Conservation (phyloP, 371 early-diverging fungal species). For the Coemansia sp. region DNA sequence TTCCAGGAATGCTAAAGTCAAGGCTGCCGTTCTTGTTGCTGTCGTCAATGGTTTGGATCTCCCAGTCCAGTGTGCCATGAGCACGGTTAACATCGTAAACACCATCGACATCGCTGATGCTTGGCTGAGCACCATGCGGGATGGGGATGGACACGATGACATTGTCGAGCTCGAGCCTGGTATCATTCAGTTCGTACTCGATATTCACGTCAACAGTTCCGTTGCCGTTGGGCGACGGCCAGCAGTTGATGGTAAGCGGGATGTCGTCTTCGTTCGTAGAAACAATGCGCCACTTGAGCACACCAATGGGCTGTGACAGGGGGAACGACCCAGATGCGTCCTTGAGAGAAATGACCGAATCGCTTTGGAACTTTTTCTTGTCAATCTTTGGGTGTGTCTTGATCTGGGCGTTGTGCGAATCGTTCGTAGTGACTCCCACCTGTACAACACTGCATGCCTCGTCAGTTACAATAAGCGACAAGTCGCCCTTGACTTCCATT, state of each 20-base stretch:
- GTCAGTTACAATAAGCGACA: conserved; percentile 79
- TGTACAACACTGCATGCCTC: conserved; percentile 66
- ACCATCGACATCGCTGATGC: conserved; percentile 79
- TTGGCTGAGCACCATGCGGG: conserved; percentile 74
- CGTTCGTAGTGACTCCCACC: conserved; percentile 63
- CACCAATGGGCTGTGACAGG: conserved; percentile 73
- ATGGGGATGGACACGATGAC: conserved; percentile 88
- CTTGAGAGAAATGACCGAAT: conserved; percentile 75
- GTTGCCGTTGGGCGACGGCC: conserved; percentile 88
- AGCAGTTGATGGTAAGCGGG: conserved; percentile 90
- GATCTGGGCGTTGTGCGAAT: conserved; percentile 25
- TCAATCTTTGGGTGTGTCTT: conserved; percentile 98
- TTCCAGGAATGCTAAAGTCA: conserved; percentile 83
- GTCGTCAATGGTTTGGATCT: conserved; percentile 78
- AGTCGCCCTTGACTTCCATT: conserved; percentile 90
- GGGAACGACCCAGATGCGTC: conserved; percentile 86
- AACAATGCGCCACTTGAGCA: conserved; percentile 85
- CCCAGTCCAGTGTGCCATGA: conserved; percentile 79
- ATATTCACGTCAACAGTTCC: conserved; percentile 91
- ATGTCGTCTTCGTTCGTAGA: conserved; percentile 78
- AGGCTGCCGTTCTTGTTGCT: conserved; percentile 77
- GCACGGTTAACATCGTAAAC: conserved; percentile 72
- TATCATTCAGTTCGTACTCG: conserved; percentile 86
- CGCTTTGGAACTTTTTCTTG: conserved; percentile 74
- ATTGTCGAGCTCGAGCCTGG: conserved; percentile 74